Base-by-base conservation (phyloP, 805 yeast species). In the Ogataea haglerorum region DNA sequence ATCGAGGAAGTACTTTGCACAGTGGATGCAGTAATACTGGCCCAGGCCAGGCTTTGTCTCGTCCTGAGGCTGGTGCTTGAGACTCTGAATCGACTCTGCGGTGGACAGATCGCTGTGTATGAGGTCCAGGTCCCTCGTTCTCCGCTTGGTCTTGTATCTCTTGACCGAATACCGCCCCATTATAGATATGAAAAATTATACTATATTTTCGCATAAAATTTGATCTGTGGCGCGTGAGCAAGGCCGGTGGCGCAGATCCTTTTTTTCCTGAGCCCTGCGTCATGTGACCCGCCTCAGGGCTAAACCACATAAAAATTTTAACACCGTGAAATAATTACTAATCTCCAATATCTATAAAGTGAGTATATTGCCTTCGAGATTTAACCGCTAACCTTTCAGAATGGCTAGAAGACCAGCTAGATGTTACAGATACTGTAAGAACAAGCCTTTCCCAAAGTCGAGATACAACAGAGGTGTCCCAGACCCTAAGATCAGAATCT, bases 351-450 rank as follows among this genome's bases (percentile, higher is more conserved):
- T 32, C 37, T 38, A 17, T 27, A 26, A 38, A 38, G 37, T 38
- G 34, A 38, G 42, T 38, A 28, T 36, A 27, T 28, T 21, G 32
- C 29, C 37, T 12, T 22, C 28, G 9, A 5, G n/a, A 6, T 19
- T 22, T n/a, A 4, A 30, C 17, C 29, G 35, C 43, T 42, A 45
- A 47, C 42, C 30, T 54, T 69, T 72, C 80, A 86, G 83, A 72
- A 91, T 91, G 98, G 97, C 98, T 75, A 89, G 98, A 81, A 91
- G 98, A 85, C 99, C 99, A 76, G 99, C 99, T 83, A 88, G 98
- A 85, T 93, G 99, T 82, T 93, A 93, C 96, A 89, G 99, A 82
- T 93, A 91, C 95, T 95, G 96, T 86, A 93, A 93, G 87, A 93
- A 93, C 95, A 93, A 93, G 83, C 99, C 99, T 69, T 93, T 82